Percentiles rank a stretch among this genome's conserved stretches.
These are phyloP conservation scores for Populus simonii DNA, from an alignment of 345 rosid genomes.

Conservation along the genomic window DNA sequence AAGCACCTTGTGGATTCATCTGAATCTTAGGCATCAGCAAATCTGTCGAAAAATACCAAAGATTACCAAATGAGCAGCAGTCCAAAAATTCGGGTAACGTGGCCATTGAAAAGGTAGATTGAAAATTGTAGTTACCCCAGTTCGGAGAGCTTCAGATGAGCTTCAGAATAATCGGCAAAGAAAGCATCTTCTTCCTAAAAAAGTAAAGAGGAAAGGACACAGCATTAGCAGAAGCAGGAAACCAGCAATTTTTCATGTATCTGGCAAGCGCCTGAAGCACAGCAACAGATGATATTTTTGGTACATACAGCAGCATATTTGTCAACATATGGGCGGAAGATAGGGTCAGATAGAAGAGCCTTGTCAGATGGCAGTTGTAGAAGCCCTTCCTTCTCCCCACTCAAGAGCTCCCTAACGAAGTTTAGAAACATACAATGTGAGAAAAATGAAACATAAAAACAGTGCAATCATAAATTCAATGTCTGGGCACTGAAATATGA, in stretches of 20 bases:
- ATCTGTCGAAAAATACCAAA: slow-evolving; percentile 32
- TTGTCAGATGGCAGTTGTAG: slow-evolving; percentile 76
- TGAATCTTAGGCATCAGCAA: slow-evolving; percentile 48
- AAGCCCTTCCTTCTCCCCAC: slow-evolving; percentile 81
- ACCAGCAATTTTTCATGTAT: neutral
- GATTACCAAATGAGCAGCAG: neutral
- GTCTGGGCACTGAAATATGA: neutral
- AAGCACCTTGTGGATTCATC: slow-evolving; percentile 8
- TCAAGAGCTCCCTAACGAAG: slow-evolving; percentile 67
- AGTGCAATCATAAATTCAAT: neutral
- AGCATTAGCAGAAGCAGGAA: neutral
- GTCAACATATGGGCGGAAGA: slow-evolving; percentile 81
- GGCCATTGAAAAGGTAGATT: too few species aligned
- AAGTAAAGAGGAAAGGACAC: neutral
- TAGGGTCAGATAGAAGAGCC: slow-evolving; percentile 78
- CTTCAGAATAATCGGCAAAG: slow-evolving; percentile 73
- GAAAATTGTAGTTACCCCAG: slow-evolving; percentile 55
- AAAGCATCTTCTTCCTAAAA: slow-evolving; percentile 90
- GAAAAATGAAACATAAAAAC: neutral
- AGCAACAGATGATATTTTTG: neutral
- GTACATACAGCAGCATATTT: slow-evolving; percentile 75
- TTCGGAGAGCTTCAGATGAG: slow-evolving; percentile 89
- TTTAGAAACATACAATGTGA: neutral
- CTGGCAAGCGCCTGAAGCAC: neutral
- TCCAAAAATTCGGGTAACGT: neutral